Conservation (phyloP, 2,329 filamentous ascomycete genomes). For the Arthrinium puccinioides region DNA sequence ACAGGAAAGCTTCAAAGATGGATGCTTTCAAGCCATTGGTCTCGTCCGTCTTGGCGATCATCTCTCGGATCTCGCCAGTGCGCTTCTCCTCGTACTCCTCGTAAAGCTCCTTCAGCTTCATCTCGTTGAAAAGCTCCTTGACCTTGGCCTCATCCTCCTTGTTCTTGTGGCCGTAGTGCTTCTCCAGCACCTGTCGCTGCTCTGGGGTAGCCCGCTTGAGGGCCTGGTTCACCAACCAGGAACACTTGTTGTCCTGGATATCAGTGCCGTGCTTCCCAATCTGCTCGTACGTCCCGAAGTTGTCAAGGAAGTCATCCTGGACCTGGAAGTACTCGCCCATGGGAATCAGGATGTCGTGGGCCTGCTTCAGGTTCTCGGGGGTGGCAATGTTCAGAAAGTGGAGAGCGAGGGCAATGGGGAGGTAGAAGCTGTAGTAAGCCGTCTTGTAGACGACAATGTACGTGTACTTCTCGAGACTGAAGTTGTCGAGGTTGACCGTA, state of each 20-base stretch:
- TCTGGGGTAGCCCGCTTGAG: conserved; percentile 72
- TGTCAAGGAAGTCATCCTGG: conserved; percentile 98
- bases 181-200: conserved; percentile 80
- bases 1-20: conserved; percentile 82
- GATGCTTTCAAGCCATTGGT: conserved; percentile 80
- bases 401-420: conserved; percentile 86
- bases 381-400: conserved; percentile 81
- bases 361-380: conserved; percentile 79
- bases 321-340: conserved; percentile 99
- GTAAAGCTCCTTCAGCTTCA: conserved; percentile 78
- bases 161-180: conserved; percentile 93
- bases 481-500: conserved; percentile 86
- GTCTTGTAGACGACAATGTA: conserved; percentile 99
- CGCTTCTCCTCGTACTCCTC: conserved; percentile 83
- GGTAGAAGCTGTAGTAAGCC: conserved; percentile 98
- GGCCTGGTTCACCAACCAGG: conserved; percentile 95
- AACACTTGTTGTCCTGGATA: conserved; percentile 99
- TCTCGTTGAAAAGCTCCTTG: conserved; percentile 82
- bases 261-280: conserved; percentile 99
- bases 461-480: conserved; percentile 88
- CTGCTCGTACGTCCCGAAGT: conserved; percentile 84
- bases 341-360: conserved; percentile 87
- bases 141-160: conserved; percentile 72
- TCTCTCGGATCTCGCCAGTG: conserved; percentile 66
- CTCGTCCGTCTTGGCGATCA: conserved; percentile 80